phyloP scores from a whole-genome alignment of 2,329 filamentous ascomycete genomes.

The Xylaria polymorpha region DNA sequence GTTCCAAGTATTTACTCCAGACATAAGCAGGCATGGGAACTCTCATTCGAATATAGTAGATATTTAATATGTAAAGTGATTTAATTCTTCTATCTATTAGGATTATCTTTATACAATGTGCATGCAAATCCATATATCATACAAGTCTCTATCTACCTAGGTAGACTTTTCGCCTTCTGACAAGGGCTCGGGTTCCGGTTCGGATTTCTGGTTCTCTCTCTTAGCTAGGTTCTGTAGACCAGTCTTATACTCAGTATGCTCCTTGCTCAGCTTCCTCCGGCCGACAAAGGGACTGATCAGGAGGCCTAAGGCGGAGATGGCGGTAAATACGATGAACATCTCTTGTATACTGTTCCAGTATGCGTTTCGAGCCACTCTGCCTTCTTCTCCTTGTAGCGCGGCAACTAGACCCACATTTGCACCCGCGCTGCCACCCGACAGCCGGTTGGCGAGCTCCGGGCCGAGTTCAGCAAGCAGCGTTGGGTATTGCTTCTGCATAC shows the following conservation, averaged over 20 bases:
- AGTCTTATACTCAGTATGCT: slow-evolving; percentile 69
- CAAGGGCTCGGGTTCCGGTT: slow-evolving; percentile 19
- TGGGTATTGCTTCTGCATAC: slow-evolving; percentile 68
- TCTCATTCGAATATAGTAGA: not conserved
- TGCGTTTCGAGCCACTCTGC: slow-evolving; percentile 52
- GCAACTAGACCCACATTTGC: slow-evolving; percentile 64
- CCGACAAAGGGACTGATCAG: slow-evolving; percentile 60
- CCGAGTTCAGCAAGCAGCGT: slow-evolving; percentile 63
- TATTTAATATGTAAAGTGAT: not conserved
- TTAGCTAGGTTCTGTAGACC: slow-evolving; percentile 58
- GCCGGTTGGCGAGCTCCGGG: slow-evolving; percentile 55
- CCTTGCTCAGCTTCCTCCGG: slow-evolving; percentile 63
- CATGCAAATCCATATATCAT: not conserved
- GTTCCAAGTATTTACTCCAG: not conserved
- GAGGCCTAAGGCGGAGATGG: slow-evolving; percentile 60
- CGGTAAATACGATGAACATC: slow-evolving; percentile 70
- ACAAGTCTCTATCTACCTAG: not conserved
- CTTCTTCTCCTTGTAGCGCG: slow-evolving; percentile 56
- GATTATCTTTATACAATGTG: slow-evolving; percentile 20
- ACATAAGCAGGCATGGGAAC: not conserved
- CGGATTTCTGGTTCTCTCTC: slow-evolving; percentile 25
- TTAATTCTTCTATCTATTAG: slow-evolving; percentile 18
- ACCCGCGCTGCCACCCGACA: slow-evolving; percentile 63
- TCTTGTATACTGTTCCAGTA: slow-evolving; percentile 63
- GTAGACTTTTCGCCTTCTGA: slow-evolving; percentile 30